A percentile compares a stretch with the other conserved stretches of the same genome.
Evolutionary conservation across 495 filamentous ascomycete species (phyloP).

Genomic region (Annulohypoxylon maeteangense): DNA sequence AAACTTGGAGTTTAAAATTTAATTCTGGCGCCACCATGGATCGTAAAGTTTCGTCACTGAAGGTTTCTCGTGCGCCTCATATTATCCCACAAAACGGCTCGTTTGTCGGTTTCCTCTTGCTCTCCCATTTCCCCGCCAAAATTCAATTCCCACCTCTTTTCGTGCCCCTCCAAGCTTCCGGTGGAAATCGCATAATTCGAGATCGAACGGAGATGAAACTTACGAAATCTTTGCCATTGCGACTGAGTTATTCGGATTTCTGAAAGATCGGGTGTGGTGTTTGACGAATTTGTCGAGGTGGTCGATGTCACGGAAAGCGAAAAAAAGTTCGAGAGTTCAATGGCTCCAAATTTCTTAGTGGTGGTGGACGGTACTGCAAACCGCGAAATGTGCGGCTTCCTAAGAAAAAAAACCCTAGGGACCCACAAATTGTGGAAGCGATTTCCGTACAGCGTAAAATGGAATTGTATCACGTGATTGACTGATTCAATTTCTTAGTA

Average conservation of each 20-base stretch:
- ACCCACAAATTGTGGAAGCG: conserved; percentile 35
- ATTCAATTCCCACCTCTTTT: conserved; percentile 22
- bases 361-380: conserved; percentile 16
- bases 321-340: conserved; percentile 14
- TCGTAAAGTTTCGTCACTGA: not conserved
- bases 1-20: conserved; percentile 1
- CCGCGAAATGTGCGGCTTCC: conserved; percentile 36
- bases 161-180: conserved; percentile 19
- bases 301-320: conserved; percentile 22
- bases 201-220: conserved; percentile 46
- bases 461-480: conserved; percentile 20
- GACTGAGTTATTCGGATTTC: conserved; percentile 47
- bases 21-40: not conserved
- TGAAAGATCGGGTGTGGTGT: conserved; percentile 22
- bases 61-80: conserved; percentile 12
- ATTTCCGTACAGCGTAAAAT: conserved; percentile 22
- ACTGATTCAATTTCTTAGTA: no score
- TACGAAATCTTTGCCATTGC: conserved; percentile 65
- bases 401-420: conserved; percentile 41
- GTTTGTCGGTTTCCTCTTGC: not conserved
- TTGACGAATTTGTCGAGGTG: conserved; percentile 20
- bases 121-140: conserved; percentile 16
- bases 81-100: conserved; percentile 16
- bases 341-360: conserved; percentile 38
- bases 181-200: conserved; percentile 17